A percentile compares a stretch with the other conserved stretches of the same genome.
Evolutionary conservation across 805 yeast genomes (phyloP).

Genomic region (Saccharomycopsis oosterbeekiorum): DNA sequence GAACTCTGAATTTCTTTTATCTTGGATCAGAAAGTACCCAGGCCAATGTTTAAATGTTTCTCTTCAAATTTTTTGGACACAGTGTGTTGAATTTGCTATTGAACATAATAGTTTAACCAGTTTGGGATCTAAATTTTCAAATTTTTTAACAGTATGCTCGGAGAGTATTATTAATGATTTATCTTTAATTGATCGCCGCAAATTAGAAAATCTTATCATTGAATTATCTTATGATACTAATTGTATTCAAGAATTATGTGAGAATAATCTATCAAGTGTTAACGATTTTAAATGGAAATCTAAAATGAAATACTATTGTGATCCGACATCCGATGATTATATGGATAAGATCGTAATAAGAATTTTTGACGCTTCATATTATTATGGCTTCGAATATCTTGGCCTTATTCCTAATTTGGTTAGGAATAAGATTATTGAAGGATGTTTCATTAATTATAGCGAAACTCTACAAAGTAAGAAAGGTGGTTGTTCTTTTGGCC

Average conservation of each 20-base stretch:
- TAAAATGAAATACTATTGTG: constrained; percentile 41
- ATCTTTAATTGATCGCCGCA: constrained; percentile 28
- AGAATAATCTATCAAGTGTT: constrained; percentile 10
- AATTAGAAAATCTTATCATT: constrained; percentile 51
- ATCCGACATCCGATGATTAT: constrained; percentile 22
- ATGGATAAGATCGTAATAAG: constrained; percentile 32
- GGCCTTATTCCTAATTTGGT: constrained; percentile 71
- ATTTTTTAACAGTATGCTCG: constrained; percentile 26
- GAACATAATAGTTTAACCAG: not conserved
- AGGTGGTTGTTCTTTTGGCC: constrained; percentile 93
- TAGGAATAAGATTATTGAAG: constrained; percentile 59
- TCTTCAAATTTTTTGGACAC: constrained; percentile 49
- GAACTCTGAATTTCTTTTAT: constrained; percentile 19
- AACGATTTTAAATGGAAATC: constrained; percentile 37
- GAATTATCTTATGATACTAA: constrained; percentile 56
- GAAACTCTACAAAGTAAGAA: constrained; percentile 61
- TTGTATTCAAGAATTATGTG: constrained; percentile 24
- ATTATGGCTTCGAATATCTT: constrained; percentile 74
- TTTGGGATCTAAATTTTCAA: constrained; percentile 2
- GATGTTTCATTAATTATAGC: constrained; percentile 57
- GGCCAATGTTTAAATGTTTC: constrained; percentile 49
- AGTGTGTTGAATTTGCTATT: constrained; percentile 26
- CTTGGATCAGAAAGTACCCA: constrained; percentile 36
- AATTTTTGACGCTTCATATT: constrained; percentile 42
- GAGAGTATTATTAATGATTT: constrained; percentile 24